Base-by-base conservation (phyloP, 345 rosid genomes). In the Eucalyptus tenuipes region DNA sequence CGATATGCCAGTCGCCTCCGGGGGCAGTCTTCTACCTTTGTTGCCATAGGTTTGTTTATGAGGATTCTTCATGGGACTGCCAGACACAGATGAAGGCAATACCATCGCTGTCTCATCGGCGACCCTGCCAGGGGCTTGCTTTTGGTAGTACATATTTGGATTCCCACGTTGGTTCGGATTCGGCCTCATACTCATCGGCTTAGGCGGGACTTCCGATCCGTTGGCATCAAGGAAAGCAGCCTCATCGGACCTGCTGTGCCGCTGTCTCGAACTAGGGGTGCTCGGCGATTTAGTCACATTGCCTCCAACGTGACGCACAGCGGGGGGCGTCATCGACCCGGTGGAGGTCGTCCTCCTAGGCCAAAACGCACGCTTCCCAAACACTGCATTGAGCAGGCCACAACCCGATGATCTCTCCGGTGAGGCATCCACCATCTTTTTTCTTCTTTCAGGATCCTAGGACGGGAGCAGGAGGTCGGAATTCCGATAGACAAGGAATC, bases 331-430 rank as follows among this genome's bases (percentile, higher is more conserved):
- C 66, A 93, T 89, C 22, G 94, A 95, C 31, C 94, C 94, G 1
- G 94, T 89, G 17, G 98, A 95, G 75, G 94, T 90, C 13, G 93
- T 52, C 91, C 95, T 95, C 90, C 95, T 92, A 29, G 93, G 91
- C 96, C 95, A 97, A 85, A 94, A 90, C 64, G 68, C 87, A 33
- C 96, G 93, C 18, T 93, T 87, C 25, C 98, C 97, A 7, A 97
- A 93, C 85, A 98, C 94, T 7, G 93, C 97, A 68, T 87, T 94
- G 11, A 97, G 87, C 24, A 98, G 87, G 88, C 97, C 96, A 68
- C 99, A 98, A 22, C 98, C 96, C 0, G 94, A 90, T 57, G 89
- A 93, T 89, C 88, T 96, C 20, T 93, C 96, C 12, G 94, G 91
- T 1, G 94, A 92, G 7, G 89, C 18, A 24, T 88, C 92, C 37